These are phyloP conservation scores for Diaporthe batatas DNA, from an alignment of 2,329 filamentous ascomycete genomes.

Conservation along the genomic window DNA sequence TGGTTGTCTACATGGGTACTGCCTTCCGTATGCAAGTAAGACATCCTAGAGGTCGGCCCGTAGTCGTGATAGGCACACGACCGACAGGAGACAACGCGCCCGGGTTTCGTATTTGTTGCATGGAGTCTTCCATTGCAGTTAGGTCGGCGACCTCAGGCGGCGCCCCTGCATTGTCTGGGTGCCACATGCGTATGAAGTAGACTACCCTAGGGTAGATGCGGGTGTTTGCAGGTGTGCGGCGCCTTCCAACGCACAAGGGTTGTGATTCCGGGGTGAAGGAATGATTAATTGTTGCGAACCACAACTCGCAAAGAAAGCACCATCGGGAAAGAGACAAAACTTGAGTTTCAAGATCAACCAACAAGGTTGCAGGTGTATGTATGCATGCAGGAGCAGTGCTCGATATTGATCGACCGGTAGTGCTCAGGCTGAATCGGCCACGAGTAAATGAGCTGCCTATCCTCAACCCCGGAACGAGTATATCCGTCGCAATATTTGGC, in stretches of 20 bases:
- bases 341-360: neutral
- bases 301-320: neutral
- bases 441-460: neutral
- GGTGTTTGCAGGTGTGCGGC: conserved; percentile 3
- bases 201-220: neutral
- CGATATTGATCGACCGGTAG: neutral
- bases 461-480: conserved; percentile 7
- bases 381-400: conserved; percentile 8
- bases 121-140: neutral
- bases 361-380: neutral
- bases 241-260: conserved; percentile 9
- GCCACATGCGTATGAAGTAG: conserved; percentile 5
- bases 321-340: neutral
- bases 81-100: neutral
- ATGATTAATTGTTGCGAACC: neutral
- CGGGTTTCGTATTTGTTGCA: conserved; percentile 27
- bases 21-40: neutral
- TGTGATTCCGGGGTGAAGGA: conserved; percentile 4
- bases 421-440: conserved; percentile 21
- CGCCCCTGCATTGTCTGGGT: neutral
- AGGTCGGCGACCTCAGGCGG: conserved; percentile 8
- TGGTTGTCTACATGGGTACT: neutral
- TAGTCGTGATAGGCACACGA: neutral
- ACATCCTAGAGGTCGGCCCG: conserved; percentile 6
- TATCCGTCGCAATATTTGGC: neutral